Conservation (phyloP, 495 filamentous ascomycete species). For the Letharia lupina region DNA sequence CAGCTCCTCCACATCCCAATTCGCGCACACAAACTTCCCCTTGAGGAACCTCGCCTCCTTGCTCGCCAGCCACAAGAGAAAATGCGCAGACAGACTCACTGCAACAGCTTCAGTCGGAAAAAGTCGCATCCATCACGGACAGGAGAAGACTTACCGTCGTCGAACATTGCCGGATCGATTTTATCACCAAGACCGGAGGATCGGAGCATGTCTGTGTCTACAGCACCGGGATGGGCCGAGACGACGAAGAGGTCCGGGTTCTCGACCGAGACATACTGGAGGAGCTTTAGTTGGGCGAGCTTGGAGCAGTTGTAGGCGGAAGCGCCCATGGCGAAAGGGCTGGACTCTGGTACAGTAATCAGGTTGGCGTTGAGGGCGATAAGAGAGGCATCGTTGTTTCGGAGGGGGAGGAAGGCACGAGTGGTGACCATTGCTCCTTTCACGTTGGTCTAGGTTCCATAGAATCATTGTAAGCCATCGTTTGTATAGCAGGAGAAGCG, state of each 20-base stretch:
- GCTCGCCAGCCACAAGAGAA: slow-evolving; percentile 41
- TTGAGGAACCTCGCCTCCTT: slow-evolving; percentile 45
- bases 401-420: slow-evolving; percentile 28
- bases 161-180: slow-evolving; percentile 6
- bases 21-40: slow-evolving; percentile 40
- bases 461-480: not conserved
- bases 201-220: slow-evolving; percentile 29
- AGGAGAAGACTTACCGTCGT: slow-evolving; percentile 8
- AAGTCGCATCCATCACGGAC: not conserved
- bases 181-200: slow-evolving; percentile 1
- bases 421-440: slow-evolving; percentile 29
- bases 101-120: not conserved
- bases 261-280: slow-evolving; percentile 36
- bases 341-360: slow-evolving; percentile 29
- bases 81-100: slow-evolving; percentile 27
- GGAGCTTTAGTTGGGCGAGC: slow-evolving; percentile 31
- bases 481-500: not conserved
- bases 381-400: slow-evolving; percentile 24
- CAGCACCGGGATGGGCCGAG: slow-evolving; percentile 35
- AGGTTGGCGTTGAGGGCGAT: slow-evolving; percentile 23
- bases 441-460: slow-evolving; percentile 26
- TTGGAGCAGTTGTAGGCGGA: slow-evolving; percentile 36
- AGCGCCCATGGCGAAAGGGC: slow-evolving; percentile 27
- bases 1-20: slow-evolving; percentile 50
- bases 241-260: slow-evolving; percentile 34